Percentiles rank a stretch among this genome's conserved stretches.
These are phyloP conservation scores for Eucalyptus pauciflora DNA, from an alignment of 345 rosid species.

Conservation along the genomic window DNA sequence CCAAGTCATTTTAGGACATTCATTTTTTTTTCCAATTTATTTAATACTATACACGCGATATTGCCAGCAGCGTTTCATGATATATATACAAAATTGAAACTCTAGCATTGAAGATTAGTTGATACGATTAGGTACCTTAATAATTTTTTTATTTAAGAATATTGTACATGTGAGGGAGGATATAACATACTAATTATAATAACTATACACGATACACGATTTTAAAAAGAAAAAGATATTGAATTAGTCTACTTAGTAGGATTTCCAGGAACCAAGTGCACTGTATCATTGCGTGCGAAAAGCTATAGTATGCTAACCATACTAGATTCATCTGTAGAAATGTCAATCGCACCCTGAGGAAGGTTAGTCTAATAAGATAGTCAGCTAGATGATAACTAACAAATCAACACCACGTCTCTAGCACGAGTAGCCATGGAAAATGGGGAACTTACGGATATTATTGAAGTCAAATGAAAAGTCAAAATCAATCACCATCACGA, in stretches of 20 bases:
- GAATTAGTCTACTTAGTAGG: neutral
- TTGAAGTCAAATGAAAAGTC: neutral
- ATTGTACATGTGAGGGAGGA: neutral
- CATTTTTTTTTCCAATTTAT: neutral
- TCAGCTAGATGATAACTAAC: neutral
- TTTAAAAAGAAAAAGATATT: too few relatives aligned
- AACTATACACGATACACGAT: neutral
- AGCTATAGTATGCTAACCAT: neutral
- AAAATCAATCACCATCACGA: neutral
- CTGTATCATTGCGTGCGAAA: neutral
- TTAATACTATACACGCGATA: neutral
- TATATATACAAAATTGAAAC: neutral
- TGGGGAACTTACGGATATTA: neutral
- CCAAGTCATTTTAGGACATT: neutral
- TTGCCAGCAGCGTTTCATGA: neutral
- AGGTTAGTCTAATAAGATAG: neutral
- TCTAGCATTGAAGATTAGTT: neutral
- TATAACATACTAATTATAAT: neutral
- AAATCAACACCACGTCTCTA: neutral
- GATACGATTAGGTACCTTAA: neutral
- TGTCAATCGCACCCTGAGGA: neutral
- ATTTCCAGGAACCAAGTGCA: neutral
- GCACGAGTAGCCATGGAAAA: neutral
- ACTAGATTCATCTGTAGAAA: neutral
- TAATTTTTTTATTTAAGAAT: neutral